Evolutionary conservation across 306 rosid species (phyloP).

Genomic region (Crataegus laevigata): DNA sequence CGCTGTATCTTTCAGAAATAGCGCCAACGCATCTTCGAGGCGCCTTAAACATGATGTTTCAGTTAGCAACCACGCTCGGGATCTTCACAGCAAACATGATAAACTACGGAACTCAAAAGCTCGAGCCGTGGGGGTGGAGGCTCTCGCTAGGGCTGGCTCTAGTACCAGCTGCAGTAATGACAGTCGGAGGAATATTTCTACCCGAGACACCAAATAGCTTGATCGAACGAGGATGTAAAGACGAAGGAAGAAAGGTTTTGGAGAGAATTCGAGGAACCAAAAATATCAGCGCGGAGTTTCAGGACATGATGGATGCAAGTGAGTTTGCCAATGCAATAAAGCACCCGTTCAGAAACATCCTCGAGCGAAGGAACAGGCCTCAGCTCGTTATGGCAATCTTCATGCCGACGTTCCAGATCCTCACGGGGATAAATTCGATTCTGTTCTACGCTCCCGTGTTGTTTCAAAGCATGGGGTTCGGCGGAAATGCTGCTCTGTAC

Average conservation of each 20-base stretch:
- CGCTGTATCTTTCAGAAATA: constrained; percentile 87
- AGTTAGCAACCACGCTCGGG: constrained; percentile 81
- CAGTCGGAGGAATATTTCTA: constrained; percentile 66
- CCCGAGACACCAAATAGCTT: constrained; percentile 95
- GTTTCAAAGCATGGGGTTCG: constrained; percentile 85
- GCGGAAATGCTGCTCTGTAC: constrained; percentile 65
- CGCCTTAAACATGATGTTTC: constrained; percentile 91
- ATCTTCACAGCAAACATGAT: constrained; percentile 87
- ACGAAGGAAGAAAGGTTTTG: constrained; percentile 50
- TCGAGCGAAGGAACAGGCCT: constrained; percentile 57
- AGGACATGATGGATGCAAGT: constrained; percentile 82
- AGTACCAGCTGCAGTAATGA: constrained; percentile 65
- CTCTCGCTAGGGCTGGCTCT: constrained; percentile 82
- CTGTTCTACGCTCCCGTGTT: constrained; percentile 83
- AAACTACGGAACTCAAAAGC: constrained; percentile 74
- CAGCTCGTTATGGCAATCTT: constrained; percentile 78
- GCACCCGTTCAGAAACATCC: constrained; percentile 71
- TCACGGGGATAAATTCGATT: constrained; percentile 84
- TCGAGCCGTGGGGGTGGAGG: constrained; percentile 88
- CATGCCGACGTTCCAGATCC: constrained; percentile 83
- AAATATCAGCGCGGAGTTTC: constrained; percentile 70
- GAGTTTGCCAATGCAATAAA: constrained; percentile 51
- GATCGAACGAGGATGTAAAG: constrained; percentile 55
- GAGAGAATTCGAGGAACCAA: constrained; percentile 67
- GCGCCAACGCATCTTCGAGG: constrained; percentile 94